Evolutionary conservation across 108 stramenopile genomes (phyloP).

Genomic region (Nannochloropsis salina): DNA sequence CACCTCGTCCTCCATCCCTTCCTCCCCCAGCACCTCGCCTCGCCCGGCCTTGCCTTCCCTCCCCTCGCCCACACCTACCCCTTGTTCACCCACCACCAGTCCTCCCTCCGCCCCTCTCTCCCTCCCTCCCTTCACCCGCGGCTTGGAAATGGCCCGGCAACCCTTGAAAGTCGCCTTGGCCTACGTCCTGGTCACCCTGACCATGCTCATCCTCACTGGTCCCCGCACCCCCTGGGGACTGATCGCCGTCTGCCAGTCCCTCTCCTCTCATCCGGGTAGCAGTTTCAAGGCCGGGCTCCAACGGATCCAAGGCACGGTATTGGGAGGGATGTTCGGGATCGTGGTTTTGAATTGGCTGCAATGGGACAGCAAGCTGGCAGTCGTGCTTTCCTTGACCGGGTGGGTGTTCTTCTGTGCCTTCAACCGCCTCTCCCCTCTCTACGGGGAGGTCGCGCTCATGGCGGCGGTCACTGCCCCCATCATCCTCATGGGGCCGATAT

Average conservation of each 20-base stretch:
- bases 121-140: too few species aligned
- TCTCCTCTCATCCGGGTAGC: not conserved
- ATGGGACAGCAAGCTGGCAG: not conserved
- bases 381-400: not conserved
- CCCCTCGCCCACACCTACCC: too few species aligned
- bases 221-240: not conserved
- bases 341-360: not conserved
- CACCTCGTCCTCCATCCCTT: too few species aligned
- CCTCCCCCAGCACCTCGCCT: too few species aligned
- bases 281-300: not conserved
- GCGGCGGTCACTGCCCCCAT: not conserved
- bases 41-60: too few species aligned
- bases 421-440: not conserved
- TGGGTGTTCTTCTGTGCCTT: conserved; percentile 11
- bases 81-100: too few species aligned
- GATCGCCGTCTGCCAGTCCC: not conserved
- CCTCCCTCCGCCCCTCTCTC: too few species aligned
- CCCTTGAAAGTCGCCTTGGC: not conserved
- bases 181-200: not conserved
- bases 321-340: not conserved
- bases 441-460: not conserved
- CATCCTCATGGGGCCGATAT: not conserved
- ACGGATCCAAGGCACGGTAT: not conserved
- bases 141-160: not conserved
- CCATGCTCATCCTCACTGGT: not conserved